Base-by-base conservation (phyloP, 108 stramenopile species). In the Pseudonitzschia multistriata region DNA sequence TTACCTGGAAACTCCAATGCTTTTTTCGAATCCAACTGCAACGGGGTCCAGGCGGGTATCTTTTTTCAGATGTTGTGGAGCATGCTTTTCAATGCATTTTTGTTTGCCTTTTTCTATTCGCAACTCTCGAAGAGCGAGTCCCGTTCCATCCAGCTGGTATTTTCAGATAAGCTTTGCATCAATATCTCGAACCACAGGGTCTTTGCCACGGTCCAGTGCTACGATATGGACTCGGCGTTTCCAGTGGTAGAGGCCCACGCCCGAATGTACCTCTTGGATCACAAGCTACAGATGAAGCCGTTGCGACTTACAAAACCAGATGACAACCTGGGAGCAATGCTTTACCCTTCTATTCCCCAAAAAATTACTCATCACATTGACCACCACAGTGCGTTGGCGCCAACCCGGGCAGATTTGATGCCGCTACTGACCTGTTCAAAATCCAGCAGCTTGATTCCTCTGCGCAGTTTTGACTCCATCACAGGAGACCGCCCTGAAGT, bases 241-340 rank as follows among this genome's bases (percentile, higher is more conserved):
- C 89, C 88, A 24, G 75, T 93, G 24, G 91, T 96, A 35, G 95
- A 96, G 65, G 88, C 92, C 0, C 95, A 96, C 75, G 85, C 88
- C 35, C 86, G 92, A 42, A 71, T 92, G 48, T 96, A 96, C 66
- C 74, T 75, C 55, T 77, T 85, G n/a, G 49, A 81, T 7, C 62
- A 83, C 60, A 59, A 78, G 15, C 45, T 85, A 61, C 73, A 83
- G 55, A 45, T 72, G 37, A 74, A 81, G 42, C 62, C 72, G 28
- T 68, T 93, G 69, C 76, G 91, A n/a, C 57, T 86, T 10, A 37
- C 68, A 22, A 64, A 76, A 49, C 91, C 91, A 11, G 69, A 93
- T 59, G 91, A 93, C 64, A 85, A 88, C n/a, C 36, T 84, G 65
- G 86, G 88, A 1, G 85, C 68, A 6, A 60, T 69, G 17, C 48